A percentile compares a stretch with the other conserved stretches of the same genome.
phyloP scores from a whole-genome alignment of 805 yeast genomes.

The Spathaspora girioi region DNA sequence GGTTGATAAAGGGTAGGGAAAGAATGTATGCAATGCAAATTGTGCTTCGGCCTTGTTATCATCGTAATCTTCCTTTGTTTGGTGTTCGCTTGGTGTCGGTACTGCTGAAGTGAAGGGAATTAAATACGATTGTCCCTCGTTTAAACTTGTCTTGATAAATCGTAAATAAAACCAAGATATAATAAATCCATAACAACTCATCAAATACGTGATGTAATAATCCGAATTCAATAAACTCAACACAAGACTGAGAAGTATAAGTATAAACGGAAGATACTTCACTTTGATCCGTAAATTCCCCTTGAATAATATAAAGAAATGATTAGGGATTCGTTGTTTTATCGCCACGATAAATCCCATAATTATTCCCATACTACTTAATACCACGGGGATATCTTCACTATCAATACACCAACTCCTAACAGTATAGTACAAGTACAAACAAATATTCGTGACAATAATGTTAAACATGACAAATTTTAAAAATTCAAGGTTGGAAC shows the following conservation, averaged over 20 bases:
- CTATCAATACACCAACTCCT: slow-evolving; percentile 11
- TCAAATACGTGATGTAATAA: slow-evolving; percentile 20
- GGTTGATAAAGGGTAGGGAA: slow-evolving; percentile 37
- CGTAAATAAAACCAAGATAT: slow-evolving; percentile 39
- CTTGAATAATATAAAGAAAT: slow-evolving; percentile 47
- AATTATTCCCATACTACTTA: slow-evolving; percentile 53
- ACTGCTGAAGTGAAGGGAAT: slow-evolving; percentile 23
- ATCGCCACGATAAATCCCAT: slow-evolving; percentile 60
- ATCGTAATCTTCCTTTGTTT: slow-evolving; percentile 14
- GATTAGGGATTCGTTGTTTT: slow-evolving; percentile 64
- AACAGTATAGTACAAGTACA: slow-evolving; percentile 23
- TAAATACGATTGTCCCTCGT: slow-evolving; percentile 41
- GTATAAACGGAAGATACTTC: slow-evolving; percentile 35
- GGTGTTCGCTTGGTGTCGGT: not conserved
- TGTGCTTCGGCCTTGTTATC: slow-evolving; percentile 4
- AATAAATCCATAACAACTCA: slow-evolving; percentile 28
- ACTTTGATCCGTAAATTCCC: slow-evolving; percentile 44
- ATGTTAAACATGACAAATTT: slow-evolving; percentile 42
- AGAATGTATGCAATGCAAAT: slow-evolving; percentile 37
- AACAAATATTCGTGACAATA: slow-evolving; percentile 29
- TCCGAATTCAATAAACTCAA: slow-evolving; percentile 20
- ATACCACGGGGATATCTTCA: slow-evolving; percentile 38
- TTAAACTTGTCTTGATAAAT: slow-evolving; percentile 37
- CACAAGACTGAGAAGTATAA: slow-evolving; percentile 18
- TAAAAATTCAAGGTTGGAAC: slow-evolving; percentile 46